Conservation (phyloP, 129 eudicot genomes). For the Arctium minus region DNA sequence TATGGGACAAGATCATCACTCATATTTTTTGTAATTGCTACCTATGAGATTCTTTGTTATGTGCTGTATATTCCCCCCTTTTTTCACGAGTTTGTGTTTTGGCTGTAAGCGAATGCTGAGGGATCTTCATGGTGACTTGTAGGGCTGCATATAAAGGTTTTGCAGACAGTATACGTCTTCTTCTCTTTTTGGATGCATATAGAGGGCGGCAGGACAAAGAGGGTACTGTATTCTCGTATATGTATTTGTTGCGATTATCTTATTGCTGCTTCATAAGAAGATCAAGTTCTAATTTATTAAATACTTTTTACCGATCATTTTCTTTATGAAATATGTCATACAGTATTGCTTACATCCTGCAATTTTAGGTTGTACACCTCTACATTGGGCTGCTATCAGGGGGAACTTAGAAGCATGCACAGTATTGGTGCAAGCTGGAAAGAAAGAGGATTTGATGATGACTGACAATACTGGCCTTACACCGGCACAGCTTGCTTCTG, state of each 20-base stretch:
- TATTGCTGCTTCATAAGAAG: not conserved
- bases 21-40: not conserved
- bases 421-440: slow-evolving; percentile 91
- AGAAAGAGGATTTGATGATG: slow-evolving; percentile 80
- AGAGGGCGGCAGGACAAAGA: slow-evolving; percentile 98
- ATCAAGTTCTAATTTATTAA: not conserved
- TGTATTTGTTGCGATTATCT: not conserved
- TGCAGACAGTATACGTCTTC: slow-evolving; percentile 97
- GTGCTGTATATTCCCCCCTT: not conserved
- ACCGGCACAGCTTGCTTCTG: slow-evolving; percentile 99
- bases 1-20: not conserved
- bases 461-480: slow-evolving; percentile 95
- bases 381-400: slow-evolving; percentile 98
- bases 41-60: not conserved
- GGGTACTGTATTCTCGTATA: slow-evolving; percentile 46
- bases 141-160: slow-evolving; percentile 99
- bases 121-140: slow-evolving; percentile 21
- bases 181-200: slow-evolving; percentile 86
- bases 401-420: slow-evolving; percentile 99
- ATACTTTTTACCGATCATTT: not conserved
- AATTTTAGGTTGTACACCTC: slow-evolving; percentile 90
- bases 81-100: not conserved
- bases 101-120: not conserved
- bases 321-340: slow-evolving; percentile 1
- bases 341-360: slow-evolving; percentile 8